phyloP scores from a whole-genome alignment of 495 filamentous ascomycete genomes.

The Apodospora peruviana region DNA sequence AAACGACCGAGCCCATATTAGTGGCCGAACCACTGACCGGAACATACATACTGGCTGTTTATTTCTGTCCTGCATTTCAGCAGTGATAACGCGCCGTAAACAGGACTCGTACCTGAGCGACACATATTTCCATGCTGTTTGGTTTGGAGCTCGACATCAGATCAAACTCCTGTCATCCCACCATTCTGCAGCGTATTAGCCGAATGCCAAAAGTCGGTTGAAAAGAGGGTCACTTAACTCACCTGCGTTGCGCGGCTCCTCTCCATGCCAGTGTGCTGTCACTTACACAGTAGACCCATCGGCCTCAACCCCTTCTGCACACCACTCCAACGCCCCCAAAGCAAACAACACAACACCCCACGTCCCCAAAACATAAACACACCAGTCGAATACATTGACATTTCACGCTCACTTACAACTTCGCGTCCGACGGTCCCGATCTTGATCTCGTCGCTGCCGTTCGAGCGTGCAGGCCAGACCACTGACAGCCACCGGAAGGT shows the following conservation, averaged over 20 bases:
- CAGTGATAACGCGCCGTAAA: constrained; percentile 12
- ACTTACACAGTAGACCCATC: constrained; percentile 6
- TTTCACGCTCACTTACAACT: not conserved
- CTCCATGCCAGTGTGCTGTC: constrained; percentile 2
- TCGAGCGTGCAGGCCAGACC: constrained; percentile 13
- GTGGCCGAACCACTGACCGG: constrained; percentile 19
- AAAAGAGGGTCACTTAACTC: not conserved
- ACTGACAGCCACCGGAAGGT: constrained; percentile 22
- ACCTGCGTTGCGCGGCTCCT: constrained; percentile 11
- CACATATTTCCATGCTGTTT: not conserved
- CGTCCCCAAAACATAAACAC: not conserved
- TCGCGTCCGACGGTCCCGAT: constrained; percentile 21
- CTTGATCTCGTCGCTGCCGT: constrained; percentile 18
- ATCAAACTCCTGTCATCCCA: not conserved
- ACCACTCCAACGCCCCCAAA: not conserved
- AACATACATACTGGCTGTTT: not conserved
- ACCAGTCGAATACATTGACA: not conserved
- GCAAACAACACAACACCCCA: not conserved
- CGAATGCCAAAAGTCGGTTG: not conserved
- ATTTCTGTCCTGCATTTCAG: constrained; percentile 23
- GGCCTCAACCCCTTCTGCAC: not conserved
- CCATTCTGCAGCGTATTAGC: constrained; percentile 5
- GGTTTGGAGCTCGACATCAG: not conserved
- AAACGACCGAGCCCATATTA: constrained; percentile 16
- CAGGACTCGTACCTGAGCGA: constrained; percentile 8